Percentiles rank a stretch among this genome's conserved stretches.
Evolutionary conservation across 306 rosid species (phyloP).

Genomic region (Fragaria iinumae): DNA sequence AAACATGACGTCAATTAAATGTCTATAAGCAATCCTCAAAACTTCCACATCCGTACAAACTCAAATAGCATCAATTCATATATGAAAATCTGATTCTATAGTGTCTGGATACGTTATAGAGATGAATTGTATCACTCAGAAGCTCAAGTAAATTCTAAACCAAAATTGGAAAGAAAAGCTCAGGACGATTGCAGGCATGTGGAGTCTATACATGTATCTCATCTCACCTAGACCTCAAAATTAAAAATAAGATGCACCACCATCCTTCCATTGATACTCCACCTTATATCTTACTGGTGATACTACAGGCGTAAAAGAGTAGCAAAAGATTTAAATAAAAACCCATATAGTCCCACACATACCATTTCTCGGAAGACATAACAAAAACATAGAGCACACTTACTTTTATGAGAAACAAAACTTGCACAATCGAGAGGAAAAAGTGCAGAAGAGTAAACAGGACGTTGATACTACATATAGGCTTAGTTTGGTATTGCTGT

Average conservation of each 20-base stretch:
- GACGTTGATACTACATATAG: not conserved
- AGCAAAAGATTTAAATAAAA: not conserved
- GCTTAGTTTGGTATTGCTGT: too few species aligned
- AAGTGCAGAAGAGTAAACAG: not conserved
- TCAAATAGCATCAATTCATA: not conserved
- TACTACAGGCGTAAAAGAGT: not conserved
- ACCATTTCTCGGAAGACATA: not conserved
- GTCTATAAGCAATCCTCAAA: not conserved
- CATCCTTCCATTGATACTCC: conserved; percentile 1
- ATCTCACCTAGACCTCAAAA: not conserved
- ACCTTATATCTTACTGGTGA: not conserved
- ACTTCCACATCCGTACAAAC: not conserved
- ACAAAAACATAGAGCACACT: not conserved
- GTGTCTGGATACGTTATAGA: not conserved
- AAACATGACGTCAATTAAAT: conserved; percentile 2
- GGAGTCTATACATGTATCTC: not conserved
- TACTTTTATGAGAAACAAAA: not conserved
- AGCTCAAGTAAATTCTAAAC: not conserved
- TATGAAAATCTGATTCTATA: not conserved
- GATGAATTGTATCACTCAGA: not conserved
- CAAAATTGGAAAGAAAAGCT: not conserved
- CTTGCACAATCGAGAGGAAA: not conserved
- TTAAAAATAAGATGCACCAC: not conserved
- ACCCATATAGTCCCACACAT: not conserved
- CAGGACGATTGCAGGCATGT: not conserved